Evolutionary conservation across 768 basidiomycete species (phyloP).

Genomic region (Auricularia cornea): DNA sequence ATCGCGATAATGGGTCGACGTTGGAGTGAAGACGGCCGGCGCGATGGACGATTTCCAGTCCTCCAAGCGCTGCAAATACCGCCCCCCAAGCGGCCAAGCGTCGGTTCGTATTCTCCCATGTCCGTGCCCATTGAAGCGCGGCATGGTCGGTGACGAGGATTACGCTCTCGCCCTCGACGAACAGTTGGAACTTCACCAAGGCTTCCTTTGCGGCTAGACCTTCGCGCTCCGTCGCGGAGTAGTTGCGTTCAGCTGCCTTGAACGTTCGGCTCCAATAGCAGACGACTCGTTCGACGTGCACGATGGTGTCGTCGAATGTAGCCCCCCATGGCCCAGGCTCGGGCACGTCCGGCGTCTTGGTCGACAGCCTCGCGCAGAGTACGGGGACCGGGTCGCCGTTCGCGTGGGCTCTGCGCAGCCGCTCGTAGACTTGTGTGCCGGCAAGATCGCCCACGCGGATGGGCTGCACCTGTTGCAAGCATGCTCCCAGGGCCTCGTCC

Average conservation of each 20-base stretch:
- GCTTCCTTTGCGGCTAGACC: no score
- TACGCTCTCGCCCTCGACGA: slow-evolving; percentile 28
- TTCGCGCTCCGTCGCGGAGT: no score
- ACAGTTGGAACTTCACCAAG: slow-evolving; percentile 29
- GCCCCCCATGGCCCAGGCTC: no score
- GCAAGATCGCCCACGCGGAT: no score
- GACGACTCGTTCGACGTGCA: slow-evolving; percentile 25
- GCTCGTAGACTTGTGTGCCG: no score
- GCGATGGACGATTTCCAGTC: slow-evolving; percentile 28
- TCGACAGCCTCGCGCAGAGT: no score
- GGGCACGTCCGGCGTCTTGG: no score
- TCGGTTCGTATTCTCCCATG: slow-evolving; percentile 31
- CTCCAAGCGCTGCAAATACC: slow-evolving; percentile 26
- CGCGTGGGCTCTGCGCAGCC: no score
- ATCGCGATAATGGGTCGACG: slow-evolving; percentile 30
- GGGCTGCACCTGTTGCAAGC: no score
- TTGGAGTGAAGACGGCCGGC: slow-evolving; percentile 32
- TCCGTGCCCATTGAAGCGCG: slow-evolving; percentile 29
- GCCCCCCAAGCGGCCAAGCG: slow-evolving; percentile 29
- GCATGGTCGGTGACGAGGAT: slow-evolving; percentile 15
- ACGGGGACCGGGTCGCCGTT: no score
- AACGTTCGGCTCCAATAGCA: slow-evolving; percentile 24
- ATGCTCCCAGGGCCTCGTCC: no score
- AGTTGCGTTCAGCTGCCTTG: no score
- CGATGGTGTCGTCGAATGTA: slow-evolving; percentile 23